Base-by-base conservation (phyloP, 2,329 filamentous ascomycete genomes). In the Aspergillus piperis region DNA sequence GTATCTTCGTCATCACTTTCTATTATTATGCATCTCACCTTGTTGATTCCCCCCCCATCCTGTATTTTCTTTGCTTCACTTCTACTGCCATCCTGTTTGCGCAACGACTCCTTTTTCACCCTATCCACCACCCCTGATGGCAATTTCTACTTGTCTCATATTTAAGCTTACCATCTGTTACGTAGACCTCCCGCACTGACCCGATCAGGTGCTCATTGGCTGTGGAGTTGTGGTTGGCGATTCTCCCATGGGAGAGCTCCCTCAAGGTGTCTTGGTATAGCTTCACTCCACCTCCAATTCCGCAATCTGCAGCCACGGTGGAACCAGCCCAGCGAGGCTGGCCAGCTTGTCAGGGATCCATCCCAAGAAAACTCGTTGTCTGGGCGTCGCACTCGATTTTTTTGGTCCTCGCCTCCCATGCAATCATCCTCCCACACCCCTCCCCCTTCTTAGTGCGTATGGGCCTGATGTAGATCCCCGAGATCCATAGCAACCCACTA, bases 391-490 rank as follows among this genome's bases (percentile, higher is more conserved):
- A 41, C 53, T 47, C 53, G 39, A 32, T 25, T 55, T 55, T 54
- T 55, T 44, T 39, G 39, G 53, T 17, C 42, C n/a, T 55, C n/a
- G 39, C 39, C 39, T 15, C 30, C 30, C 49, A 44, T 21, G 41
- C 41, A 21, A 44, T 42, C 39, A 17, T 42, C 21, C 51, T 38
- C 15, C 52, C 23, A 3, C 52, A 23, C 38, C 15, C 53, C n/a
- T n/a, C 25, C 25, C 25, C 17, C 53, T 23, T 8, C 23, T 32
- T 41, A 36, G 53, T 55, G 53, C 53, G 25, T 30, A 55, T 32
- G 39, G 52, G 25, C 21, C 53, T 41, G 53, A 55, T 55, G 53
- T 55, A 55, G 53, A 55, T 55, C 53, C 39, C 53, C 53, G 39
- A 55, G 53, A 47, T 55, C 39, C 53, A 47, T 55, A 44, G 13